Evolutionary conservation across 2,329 filamentous ascomycete species (phyloP).

Genomic region (Parasarocladium wereldwijsianum): DNA sequence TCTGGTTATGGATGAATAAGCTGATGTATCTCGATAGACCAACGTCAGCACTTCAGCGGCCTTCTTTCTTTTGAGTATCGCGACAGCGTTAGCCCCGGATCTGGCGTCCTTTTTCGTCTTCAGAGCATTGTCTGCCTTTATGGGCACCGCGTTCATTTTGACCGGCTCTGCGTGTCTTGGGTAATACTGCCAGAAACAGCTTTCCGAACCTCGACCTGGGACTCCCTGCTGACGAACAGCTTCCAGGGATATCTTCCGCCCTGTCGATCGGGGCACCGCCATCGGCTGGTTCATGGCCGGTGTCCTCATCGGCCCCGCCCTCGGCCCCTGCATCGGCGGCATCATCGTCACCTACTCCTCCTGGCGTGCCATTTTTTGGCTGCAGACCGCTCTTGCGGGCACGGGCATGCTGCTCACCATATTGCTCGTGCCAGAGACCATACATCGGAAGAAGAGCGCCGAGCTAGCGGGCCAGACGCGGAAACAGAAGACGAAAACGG

Average conservation of each 20-base stretch:
- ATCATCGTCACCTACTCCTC: slow-evolving; percentile 61
- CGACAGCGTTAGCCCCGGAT: slow-evolving; percentile 57
- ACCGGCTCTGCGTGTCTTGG: slow-evolving; percentile 58
- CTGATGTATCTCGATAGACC: slow-evolving; percentile 8
- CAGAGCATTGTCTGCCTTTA: slow-evolving; percentile 58
- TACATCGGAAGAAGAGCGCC: slow-evolving; percentile 45
- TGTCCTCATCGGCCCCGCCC: slow-evolving; percentile 55
- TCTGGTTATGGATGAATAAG: not conserved
- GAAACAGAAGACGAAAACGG: slow-evolving; percentile 31
- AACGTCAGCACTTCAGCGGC: slow-evolving; percentile 42
- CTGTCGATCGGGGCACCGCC: slow-evolving; percentile 55
- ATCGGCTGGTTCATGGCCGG: slow-evolving; percentile 61
- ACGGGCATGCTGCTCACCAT: slow-evolving; percentile 42
- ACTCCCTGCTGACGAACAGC: too few species aligned
- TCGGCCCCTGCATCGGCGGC: slow-evolving; percentile 58
- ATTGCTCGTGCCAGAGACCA: slow-evolving; percentile 59
- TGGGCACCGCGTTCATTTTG: slow-evolving; percentile 60
- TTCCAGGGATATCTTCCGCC: slow-evolving; percentile 42
- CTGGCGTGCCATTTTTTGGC: slow-evolving; percentile 67
- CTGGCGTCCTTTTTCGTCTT: slow-evolving; percentile 60
- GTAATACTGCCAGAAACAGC: too few species aligned
- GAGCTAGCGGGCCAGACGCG: slow-evolving; percentile 43
- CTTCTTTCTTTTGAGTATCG: slow-evolving; percentile 56
- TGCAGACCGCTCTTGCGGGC: slow-evolving; percentile 55
- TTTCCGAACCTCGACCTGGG: too few species aligned